A percentile compares a stretch with the other conserved stretches of the same genome.
These are phyloP conservation scores for Cyclotella choctawhatcheeana DNA, from an alignment of 108 stramenopile species.

Conservation along the genomic window DNA sequence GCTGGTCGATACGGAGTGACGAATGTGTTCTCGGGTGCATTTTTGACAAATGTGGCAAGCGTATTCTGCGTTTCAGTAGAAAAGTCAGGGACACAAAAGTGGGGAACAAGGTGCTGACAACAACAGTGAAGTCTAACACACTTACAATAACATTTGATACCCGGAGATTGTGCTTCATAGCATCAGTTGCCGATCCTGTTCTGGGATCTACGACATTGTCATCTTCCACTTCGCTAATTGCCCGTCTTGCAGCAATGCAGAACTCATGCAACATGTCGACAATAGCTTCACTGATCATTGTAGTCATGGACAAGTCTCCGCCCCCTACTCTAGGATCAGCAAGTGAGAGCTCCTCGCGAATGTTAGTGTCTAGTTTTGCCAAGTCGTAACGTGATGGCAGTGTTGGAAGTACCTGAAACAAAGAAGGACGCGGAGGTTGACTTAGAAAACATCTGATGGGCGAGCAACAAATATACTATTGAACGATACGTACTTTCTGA, in stretches of 20 bases:
- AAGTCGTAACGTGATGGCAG: conserved; percentile 84
- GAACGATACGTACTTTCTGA: too few relatives aligned
- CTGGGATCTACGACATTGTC: conserved; percentile 53
- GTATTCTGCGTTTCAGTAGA: conserved; percentile 18
- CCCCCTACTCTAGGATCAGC: conserved; percentile 88
- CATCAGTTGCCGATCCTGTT: conserved; percentile 62
- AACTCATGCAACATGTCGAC: conserved; percentile 74
- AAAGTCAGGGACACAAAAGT: not conserved
- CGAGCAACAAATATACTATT: too few relatives aligned
- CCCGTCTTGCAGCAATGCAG: conserved; percentile 70
- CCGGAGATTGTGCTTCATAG: conserved; percentile 79
- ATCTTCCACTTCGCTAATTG: conserved; percentile 65
- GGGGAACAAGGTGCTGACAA: conserved; percentile 48
- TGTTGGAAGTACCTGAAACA: conserved; percentile 47
- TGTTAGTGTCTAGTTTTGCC: conserved; percentile 75
- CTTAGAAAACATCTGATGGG: too few relatives aligned
- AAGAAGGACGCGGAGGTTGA: too few relatives aligned
- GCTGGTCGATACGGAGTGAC: conserved; percentile 86
- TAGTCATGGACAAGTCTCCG: conserved; percentile 72
- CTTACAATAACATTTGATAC: conserved; percentile 70
- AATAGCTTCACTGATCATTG: conserved; percentile 82
- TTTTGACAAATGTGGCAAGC: conserved; percentile 53
- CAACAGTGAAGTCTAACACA: not conserved
- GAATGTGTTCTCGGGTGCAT: conserved; percentile 82
- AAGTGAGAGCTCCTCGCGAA: conserved; percentile 80